These are phyloP conservation scores for Macrophomina pseudophaseolina DNA, from an alignment of 2,329 filamentous ascomycete genomes.

Conservation along the genomic window DNA sequence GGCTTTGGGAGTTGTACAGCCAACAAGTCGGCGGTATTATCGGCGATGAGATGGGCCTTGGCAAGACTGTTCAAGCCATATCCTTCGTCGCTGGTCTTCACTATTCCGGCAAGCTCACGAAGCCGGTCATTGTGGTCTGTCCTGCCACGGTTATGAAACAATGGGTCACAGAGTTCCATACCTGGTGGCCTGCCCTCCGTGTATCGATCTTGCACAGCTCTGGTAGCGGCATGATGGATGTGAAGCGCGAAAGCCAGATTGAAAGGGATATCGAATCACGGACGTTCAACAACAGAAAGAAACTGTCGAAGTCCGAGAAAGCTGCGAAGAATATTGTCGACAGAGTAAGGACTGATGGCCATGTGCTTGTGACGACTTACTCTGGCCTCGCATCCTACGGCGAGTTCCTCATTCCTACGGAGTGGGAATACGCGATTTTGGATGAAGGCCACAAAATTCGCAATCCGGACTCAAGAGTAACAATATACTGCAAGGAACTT, in stretches of 20 bases:
- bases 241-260: constrained; percentile 63
- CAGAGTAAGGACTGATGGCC: constrained; percentile 80
- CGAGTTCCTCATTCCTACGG: constrained; percentile 76
- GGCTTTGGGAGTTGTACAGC: constrained; percentile 89
- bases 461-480: constrained; percentile 93
- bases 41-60: constrained; percentile 98
- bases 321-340: constrained; percentile 81
- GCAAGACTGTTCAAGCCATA: constrained; percentile 85
- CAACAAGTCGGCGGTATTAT: constrained; percentile 93
- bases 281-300: constrained; percentile 24
- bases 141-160: constrained; percentile 95
- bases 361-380: constrained; percentile 95
- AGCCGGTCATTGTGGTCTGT: constrained; percentile 88
- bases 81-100: constrained; percentile 89
- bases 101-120: constrained; percentile 82
- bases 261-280: constrained; percentile 64
- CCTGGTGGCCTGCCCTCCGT: constrained; percentile 98
- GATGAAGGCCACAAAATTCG: constrained; percentile 99
- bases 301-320: constrained; percentile 62
- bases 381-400: constrained; percentile 93
- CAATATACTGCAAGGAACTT: constrained; percentile 92
- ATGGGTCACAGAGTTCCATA: constrained; percentile 98
- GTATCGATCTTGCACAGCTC: constrained; percentile 96
- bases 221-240: constrained; percentile 92
- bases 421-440: constrained; percentile 93